A percentile compares a stretch with the other conserved stretches of the same genome.
Conservation (phyloP, 352 stramenopile species). For the Phytophthora pisi region DNA sequence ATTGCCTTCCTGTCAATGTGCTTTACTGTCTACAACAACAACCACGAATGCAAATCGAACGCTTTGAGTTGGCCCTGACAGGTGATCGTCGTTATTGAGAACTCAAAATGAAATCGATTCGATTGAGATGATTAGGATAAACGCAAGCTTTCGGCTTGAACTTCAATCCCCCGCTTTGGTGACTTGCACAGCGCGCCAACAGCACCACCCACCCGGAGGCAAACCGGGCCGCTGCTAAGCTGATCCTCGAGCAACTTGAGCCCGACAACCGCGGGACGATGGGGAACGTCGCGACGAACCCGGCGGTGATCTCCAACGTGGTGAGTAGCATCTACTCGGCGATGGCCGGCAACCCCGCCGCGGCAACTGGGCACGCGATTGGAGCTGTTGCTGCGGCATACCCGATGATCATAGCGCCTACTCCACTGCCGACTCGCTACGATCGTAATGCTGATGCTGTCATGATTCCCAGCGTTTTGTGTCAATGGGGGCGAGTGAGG, state of each 20-base stretch:
- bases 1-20: too few relatives aligned
- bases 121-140: not conserved
- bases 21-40: too few relatives aligned
- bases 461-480: too few relatives aligned
- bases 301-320: conserved; percentile 5
- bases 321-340: conserved; percentile 17
- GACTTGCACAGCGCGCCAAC: not conserved
- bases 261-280: not conserved
- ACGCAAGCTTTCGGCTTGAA: not conserved
- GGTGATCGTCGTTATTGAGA: not conserved
- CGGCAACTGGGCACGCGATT: conserved; percentile 13
- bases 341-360: conserved; percentile 11
- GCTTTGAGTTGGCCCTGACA: too few relatives aligned
- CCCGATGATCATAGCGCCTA: conserved; percentile 1
- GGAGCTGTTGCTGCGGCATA: conserved; percentile 4
- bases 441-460: not conserved
- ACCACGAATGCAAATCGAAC: too few relatives aligned
- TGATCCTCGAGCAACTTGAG: not conserved
- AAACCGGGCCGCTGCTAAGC: not conserved
- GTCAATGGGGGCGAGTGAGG: too few relatives aligned
- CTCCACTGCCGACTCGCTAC: not conserved
- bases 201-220: conserved; percentile 2
- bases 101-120: not conserved
- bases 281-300: conserved; percentile 3
- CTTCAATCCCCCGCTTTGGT: not conserved